Evolutionary conservation across 306 rosid genomes (phyloP).

Genomic region (Pueraria montana): DNA sequence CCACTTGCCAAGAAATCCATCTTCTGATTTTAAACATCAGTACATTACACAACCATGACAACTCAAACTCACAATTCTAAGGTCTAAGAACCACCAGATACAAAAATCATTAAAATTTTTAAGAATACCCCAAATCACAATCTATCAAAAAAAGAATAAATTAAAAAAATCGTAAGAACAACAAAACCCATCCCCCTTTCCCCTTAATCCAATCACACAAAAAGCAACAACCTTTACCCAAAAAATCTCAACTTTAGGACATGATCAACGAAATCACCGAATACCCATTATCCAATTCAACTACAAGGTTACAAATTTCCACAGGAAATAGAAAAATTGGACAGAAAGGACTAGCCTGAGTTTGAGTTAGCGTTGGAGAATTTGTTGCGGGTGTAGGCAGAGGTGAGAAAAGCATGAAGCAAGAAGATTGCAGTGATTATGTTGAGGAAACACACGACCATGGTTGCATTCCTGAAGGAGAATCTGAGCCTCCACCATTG

Average conservation of each 20-base stretch:
- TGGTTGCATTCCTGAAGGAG: slow-evolving; percentile 92
- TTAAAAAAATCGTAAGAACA: slow-evolving; percentile 21
- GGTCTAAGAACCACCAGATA: slow-evolving; percentile 1
- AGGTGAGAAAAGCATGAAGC: slow-evolving; percentile 81
- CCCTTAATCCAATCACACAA: background rate
- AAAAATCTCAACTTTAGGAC: slow-evolving; percentile 7
- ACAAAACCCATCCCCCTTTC: background rate
- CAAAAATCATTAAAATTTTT: background rate
- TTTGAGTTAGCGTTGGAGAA: slow-evolving; percentile 47
- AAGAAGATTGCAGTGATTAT: slow-evolving; percentile 68
- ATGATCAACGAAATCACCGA: slow-evolving; percentile 33
- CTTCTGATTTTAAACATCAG: slow-evolving; percentile 22
- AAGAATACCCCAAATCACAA: slow-evolving; percentile 16
- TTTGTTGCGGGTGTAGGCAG: slow-evolving; percentile 73
- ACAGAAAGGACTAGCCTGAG: slow-evolving; percentile 57
- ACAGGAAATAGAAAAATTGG: slow-evolving; percentile 2
- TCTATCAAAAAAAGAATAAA: background rate
- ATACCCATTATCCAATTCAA: slow-evolving; percentile 46
- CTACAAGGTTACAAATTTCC: background rate
- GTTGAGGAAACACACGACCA: slow-evolving; percentile 76
- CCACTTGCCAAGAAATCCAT: slow-evolving; percentile 4
- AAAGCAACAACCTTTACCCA: background rate
- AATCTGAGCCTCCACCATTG: slow-evolving; percentile 79
- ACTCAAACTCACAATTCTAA: slow-evolving; percentile 30
- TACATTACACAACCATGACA: slow-evolving; percentile 24